Evolutionary conservation across 805 yeast genomes (phyloP).

Genomic region (Yamadazyma scolyti): DNA sequence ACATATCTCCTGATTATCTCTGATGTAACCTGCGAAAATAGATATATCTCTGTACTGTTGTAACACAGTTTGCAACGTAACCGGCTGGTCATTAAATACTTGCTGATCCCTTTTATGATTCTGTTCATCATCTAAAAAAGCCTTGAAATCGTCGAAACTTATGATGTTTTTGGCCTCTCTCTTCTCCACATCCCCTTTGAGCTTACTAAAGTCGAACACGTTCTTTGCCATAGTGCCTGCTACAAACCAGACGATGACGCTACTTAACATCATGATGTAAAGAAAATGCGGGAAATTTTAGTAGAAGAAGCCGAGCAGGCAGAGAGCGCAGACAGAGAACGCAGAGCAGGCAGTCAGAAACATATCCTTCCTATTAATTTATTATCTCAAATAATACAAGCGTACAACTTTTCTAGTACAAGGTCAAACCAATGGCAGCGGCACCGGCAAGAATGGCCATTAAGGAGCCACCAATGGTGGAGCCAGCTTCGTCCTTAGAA

Average conservation of each 20-base stretch:
- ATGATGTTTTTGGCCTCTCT: constrained; percentile 10
- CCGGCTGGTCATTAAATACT: constrained; percentile 10
- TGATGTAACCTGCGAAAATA: constrained; percentile 65
- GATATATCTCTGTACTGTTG: constrained; percentile 42
- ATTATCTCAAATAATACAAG: too few species aligned
- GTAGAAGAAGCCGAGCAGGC: too few species aligned
- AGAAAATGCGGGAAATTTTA: too few species aligned
- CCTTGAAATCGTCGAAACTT: constrained; percentile 5
- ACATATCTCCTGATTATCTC: constrained; percentile 55
- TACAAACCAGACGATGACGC: neutral
- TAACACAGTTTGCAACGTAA: constrained; percentile 30
- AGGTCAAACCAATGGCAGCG: constrained; percentile 36
- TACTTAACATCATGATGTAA: neutral
- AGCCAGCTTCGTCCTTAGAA: constrained; percentile 12
- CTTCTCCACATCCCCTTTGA: constrained; percentile 7
- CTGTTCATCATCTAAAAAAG: constrained; percentile 2
- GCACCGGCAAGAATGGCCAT: constrained; percentile 25
- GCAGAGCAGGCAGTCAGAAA: too few species aligned
- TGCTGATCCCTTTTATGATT: constrained; percentile 9
- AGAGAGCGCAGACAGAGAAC: too few species aligned
- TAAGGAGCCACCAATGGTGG: constrained; percentile 12
- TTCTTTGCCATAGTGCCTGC: constrained; percentile 10
- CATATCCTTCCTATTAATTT: too few species aligned
- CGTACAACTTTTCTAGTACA: constrained; percentile 13
- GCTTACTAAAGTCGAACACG: constrained; percentile 11